Conservation (phyloP, 345 rosid species). For the Syzygium grande region DNA sequence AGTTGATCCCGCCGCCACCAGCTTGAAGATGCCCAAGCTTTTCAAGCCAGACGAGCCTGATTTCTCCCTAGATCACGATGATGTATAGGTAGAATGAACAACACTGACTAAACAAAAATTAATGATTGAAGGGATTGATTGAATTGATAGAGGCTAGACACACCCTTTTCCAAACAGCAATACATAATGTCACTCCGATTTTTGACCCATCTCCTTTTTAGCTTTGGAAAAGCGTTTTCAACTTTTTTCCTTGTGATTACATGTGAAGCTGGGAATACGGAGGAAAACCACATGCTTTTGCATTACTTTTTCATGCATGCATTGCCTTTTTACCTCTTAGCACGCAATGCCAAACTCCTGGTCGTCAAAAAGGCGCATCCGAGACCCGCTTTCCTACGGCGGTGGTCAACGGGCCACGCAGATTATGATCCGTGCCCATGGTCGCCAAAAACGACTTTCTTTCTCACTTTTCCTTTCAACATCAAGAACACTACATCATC, state of each 20-base stretch:
- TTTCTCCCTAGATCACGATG: slow-evolving; percentile 12
- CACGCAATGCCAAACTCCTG: background rate
- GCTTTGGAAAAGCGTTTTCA: background rate
- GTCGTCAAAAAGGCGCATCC: background rate
- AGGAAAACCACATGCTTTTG: background rate
- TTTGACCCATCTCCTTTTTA: background rate
- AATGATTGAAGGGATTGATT: background rate
- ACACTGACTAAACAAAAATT: background rate
- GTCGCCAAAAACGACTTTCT: background rate
- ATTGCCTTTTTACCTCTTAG: background rate
- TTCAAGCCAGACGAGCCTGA: slow-evolving; percentile 79
- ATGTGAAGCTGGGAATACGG: background rate
- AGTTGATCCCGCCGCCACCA: slow-evolving; percentile 33
- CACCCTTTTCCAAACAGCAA: background rate
- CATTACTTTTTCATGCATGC: background rate
- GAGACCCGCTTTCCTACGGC: background rate
- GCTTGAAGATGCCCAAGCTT: slow-evolving; percentile 68
- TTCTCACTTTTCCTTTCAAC: background rate
- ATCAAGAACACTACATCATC: background rate
- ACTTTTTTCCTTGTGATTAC: background rate
- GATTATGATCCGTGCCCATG: background rate
- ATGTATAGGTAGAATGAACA: background rate
- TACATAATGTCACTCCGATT: background rate
- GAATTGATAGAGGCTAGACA: background rate
- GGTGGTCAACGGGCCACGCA: background rate